Evolutionary conservation across 805 yeast genomes (phyloP), one percentile per base, ranked within the genome.

Genomic region (Wickerhamiella sorbophila): DNA sequence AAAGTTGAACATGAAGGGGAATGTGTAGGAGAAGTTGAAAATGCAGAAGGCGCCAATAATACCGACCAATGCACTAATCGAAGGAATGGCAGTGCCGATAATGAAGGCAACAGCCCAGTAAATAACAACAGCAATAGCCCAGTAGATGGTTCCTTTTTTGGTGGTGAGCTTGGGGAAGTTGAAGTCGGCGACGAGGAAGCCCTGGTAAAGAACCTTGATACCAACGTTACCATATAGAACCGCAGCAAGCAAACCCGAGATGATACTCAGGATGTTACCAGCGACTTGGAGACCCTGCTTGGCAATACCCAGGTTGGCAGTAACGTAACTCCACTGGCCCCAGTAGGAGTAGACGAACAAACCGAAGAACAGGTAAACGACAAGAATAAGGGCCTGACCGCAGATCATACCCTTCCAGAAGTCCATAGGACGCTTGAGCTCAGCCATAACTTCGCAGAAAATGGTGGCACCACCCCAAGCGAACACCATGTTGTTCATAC

Each of bases 391-490:
- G 5, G 50, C 16, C 49, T 69, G 70, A 18, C 72, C 71, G 33
- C 56, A 47, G 16, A 61, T 45, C 65, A 68, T 62, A 36, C 71
- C 71, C 52, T 67, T 66, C 65, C 69, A 60, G 55, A 69, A 69
- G 43, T 69, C 73, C 60, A 56, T 55, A 6, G 74, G 74, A 38
- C 66, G 59, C 43, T 54, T 59, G 70, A 69, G 64, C 52, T 69
- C 74, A 9, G 73, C 65, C 57, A 70, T 58, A 39, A 69, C 61
- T 49, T 69, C 71, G 15, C 66, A 61, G 55, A 67, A 69, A 39
- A 68, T 64, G 46, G 69, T 61, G n/a, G 73, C 69, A 47, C 74
- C 74, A 32, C 72, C 74, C 59, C 66, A 69, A 3, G 71, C 65
- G 52, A 64, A 69, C 16, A 70, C 69, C 46, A 69, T 61, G 51